Conservation (phyloP, 148 eudicot species). For the Agrostemma githago region DNA sequence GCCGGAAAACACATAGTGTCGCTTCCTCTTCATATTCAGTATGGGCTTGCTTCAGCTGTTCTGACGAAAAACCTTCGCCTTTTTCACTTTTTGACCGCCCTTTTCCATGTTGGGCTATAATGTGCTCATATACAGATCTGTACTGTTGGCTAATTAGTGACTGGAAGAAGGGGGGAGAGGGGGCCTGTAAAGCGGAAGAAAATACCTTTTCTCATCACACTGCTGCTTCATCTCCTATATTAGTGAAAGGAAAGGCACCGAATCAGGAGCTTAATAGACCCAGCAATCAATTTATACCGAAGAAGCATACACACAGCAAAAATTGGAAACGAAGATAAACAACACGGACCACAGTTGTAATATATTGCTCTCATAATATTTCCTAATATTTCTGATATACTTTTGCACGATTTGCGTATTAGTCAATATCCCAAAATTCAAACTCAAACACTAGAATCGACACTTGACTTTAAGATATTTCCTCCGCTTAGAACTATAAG, state of each 20-base stretch:
- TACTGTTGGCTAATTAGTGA: constrained; percentile 19
- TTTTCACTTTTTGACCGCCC: constrained; percentile 73
- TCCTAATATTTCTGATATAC: too few relatives aligned
- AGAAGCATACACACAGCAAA: too few relatives aligned
- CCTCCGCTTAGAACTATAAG: too few relatives aligned
- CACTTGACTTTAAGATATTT: too few relatives aligned
- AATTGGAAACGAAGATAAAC: too few relatives aligned
- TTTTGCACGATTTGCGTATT: too few relatives aligned
- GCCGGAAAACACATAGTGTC: constrained; percentile 77
- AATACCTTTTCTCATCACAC: constrained; percentile 90
- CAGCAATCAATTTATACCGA: too few relatives aligned
- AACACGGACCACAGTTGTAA: too few relatives aligned
- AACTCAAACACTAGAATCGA: too few relatives aligned
- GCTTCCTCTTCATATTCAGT: constrained; percentile 89
- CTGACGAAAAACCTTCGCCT: constrained; percentile 56
- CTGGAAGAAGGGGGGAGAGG: constrained; percentile 15
- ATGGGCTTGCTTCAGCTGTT: constrained; percentile 68
- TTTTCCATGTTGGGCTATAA: constrained; percentile 69
- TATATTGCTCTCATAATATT: too few relatives aligned
- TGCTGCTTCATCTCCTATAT: constrained; percentile 82
- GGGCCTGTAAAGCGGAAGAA: not conserved
- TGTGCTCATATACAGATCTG: constrained; percentile 70
- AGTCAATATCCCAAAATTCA: too few relatives aligned
- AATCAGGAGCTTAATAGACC: constrained; percentile 14
- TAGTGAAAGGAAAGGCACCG: constrained; percentile 22